Evolutionary conservation across 345 rosid species (phyloP).

Genomic region (Isatis tinctoria): DNA sequence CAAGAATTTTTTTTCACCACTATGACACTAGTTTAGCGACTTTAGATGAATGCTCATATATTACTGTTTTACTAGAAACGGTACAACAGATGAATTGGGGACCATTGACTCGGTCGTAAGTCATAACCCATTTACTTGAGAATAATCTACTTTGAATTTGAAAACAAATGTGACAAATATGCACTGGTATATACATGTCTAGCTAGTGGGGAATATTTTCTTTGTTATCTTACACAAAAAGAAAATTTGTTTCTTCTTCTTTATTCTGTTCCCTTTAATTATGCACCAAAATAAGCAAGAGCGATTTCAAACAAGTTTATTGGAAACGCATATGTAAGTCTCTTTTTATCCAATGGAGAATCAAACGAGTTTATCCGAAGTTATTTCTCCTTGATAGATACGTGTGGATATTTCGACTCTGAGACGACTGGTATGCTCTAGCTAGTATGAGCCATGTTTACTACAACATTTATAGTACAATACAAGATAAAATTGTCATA

Average conservation of each 20-base stretch:
- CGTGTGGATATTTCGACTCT: neutral
- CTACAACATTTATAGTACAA: too few relatives aligned
- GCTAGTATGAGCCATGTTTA: too few relatives aligned
- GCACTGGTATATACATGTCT: neutral
- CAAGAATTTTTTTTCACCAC: too few relatives aligned
- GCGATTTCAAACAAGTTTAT: neutral
- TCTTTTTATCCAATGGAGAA: neutral
- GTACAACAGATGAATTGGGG: neutral
- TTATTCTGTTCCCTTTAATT: slow-evolving; percentile 4
- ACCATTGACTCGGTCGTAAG: slow-evolving; percentile 10
- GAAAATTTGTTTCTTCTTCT: slow-evolving; percentile 5
- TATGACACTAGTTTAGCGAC: neutral
- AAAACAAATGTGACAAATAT: slow-evolving; percentile 8
- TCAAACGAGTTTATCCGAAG: neutral
- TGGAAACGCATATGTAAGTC: neutral
- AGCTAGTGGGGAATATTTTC: slow-evolving; percentile 1
- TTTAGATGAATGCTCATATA: neutral
- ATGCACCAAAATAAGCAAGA: neutral
- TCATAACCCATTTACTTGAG: neutral
- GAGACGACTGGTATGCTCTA: too few relatives aligned
- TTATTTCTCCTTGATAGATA: neutral
- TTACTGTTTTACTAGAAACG: neutral
- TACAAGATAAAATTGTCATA: neutral
- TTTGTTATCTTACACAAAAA: slow-evolving; percentile 12
- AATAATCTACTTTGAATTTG: slow-evolving; percentile 8